These are phyloP conservation scores for Malus hybrid DNA, from an alignment of 331 rosid species.

Conservation along the genomic window DNA sequence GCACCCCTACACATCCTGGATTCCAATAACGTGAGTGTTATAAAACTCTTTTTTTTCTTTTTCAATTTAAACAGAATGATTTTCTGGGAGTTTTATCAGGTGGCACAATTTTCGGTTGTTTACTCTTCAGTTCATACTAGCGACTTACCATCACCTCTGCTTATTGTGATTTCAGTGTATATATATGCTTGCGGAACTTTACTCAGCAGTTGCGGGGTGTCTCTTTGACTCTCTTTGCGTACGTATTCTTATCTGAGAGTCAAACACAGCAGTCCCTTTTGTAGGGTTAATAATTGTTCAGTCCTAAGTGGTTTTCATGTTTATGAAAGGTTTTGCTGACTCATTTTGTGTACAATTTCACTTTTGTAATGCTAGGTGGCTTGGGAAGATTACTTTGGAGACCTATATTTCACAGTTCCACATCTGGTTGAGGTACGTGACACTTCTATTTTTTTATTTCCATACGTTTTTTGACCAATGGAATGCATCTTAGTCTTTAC, in stretches of 20 bases:
- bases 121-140: background rate
- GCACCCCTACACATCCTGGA: constrained; percentile 99
- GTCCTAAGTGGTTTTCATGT: constrained; percentile 1
- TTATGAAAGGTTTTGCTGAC: background rate
- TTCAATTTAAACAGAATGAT: background rate
- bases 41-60: background rate
- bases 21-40: constrained; percentile 85
- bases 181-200: constrained; percentile 86
- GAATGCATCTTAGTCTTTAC: background rate
- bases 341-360: constrained; percentile 4
- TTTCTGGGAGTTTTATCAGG: background rate
- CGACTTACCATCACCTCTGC: constrained; percentile 6
- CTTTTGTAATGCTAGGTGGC: constrained; percentile 60
- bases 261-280: background rate
- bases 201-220: constrained; percentile 74
- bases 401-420: constrained; percentile 98
- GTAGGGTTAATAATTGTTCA: background rate
- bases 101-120: background rate
- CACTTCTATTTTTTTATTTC: background rate
- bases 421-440: constrained; percentile 92
- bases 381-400: constrained; percentile 96
- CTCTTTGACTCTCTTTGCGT: constrained; percentile 92
- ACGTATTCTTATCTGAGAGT: constrained; percentile 31
- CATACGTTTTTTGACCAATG: background rate
- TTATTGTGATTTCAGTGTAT: constrained; percentile 56